Evolutionary conservation across 2,329 filamentous ascomycete genomes (phyloP), one percentile per base, ranked within the genome.

Genomic region (Aspergillus fijiensis): DNA sequence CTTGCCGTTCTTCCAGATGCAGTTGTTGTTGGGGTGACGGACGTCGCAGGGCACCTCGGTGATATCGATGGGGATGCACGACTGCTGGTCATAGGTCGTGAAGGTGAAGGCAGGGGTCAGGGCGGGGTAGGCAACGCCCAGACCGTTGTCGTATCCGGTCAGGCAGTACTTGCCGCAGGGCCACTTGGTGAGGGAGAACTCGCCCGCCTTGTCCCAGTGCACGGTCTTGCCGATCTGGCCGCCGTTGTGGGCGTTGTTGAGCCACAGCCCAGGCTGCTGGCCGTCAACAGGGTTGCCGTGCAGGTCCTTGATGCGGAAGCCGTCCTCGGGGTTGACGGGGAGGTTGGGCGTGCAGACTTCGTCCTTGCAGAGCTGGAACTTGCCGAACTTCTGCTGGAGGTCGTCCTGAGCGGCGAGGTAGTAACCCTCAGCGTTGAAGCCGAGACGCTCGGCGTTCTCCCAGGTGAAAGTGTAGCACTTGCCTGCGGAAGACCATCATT

Each of bases 131-230:
- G 61, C 61, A 2, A 59, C 58, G 4, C 61, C 61, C 4, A 63
- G 16, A 4, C 61, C 61, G 21, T 55, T 23, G 16, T 55, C 33
- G 10, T 56, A 54, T 5, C 61, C 61, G 23, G 58, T 58, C 5
- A 63, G 59, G 45, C 61, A 63, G 55, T 61, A 62, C 55, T 56
- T 63, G 9, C 61, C 61, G 29, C 61, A 61, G 2, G 59, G 61
- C 59, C 59, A 63, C 31, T 58, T 58, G 49, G 51, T 60, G 10
- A 63, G 21, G 6, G 55, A 49, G 55, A 63, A 63, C 39, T 58
- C 48, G 52, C 58, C 61, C 4, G 59, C 59, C 4, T 12, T 14
- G 4, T 35, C 48, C 11, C 60, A 49, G 19, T 55, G 25, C 3
- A 53, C 29, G 5, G 59, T 61, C 42, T 60, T 60, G 48, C 61